Evolutionary conservation across 1,284 basidiomycete species (phyloP), one percentile per base, ranked within the genome.

Genomic region (Cutaneotrichosporon daszewskae): DNA sequence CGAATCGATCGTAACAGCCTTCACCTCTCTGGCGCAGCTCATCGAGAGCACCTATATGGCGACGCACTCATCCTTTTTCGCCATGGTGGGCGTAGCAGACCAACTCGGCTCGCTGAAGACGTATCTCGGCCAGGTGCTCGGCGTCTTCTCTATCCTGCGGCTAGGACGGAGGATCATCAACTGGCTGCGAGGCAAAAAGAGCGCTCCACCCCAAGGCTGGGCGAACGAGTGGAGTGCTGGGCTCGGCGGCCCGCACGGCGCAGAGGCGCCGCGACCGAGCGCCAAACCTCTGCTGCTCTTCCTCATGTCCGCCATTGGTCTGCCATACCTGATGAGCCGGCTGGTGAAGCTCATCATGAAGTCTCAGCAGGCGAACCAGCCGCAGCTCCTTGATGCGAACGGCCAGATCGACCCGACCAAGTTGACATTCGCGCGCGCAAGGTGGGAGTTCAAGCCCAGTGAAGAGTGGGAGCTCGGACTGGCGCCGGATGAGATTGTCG

Each of bases 31-130:
- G 49, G 87, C 95, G 0, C 95, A 98, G 70, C 94, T 99, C 82
- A 82, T 99, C 58, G 94, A 98, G 69, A 85, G 82, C 32, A 98
- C 95, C 4, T 98, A 96, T 72, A 90, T 97, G 85, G 95, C 95
- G 4, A 99, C 95, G 0, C 95, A 99, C 72, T 91, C 87, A 4
- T 86, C 83, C 32, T 98, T 99, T 75, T 98, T 97, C 68, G 94
- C 94, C 49, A 96, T 99, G 87, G 90, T 97, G 43, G 90, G 91
- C 50, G 92, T 98, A 22, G 80, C 92, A 29, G 94, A 99, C 64
- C 95, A 98, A 68, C 86, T 99, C 61, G 83, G 84, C 8, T 84
- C 87, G 57, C 79, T 97, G 33, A 81, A 91, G 40, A 87, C 91
- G 57, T 92, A 91, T 22, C 79, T 98, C 12, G 91, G 91, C 26